Conservation (phyloP, 1,139 yeast genomes). For the Suhomyces anneliseae region DNA sequence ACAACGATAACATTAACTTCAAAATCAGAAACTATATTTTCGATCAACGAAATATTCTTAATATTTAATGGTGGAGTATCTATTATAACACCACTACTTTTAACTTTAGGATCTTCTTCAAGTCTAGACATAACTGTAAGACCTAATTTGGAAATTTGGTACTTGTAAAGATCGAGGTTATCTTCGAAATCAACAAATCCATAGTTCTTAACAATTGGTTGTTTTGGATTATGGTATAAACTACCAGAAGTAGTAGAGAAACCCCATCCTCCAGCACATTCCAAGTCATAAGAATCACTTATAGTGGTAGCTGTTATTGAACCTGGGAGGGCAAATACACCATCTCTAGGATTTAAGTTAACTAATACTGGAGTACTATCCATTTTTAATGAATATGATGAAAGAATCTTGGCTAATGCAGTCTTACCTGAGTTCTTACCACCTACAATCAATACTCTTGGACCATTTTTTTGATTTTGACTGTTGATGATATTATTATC, state of each 20-base stretch:
- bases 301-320: constrained; percentile 82
- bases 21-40: constrained; percentile 62
- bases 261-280: constrained; percentile 74
- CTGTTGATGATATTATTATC: constrained; percentile 26
- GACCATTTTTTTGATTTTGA: constrained; percentile 38
- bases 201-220: constrained; percentile 78
- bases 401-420: constrained; percentile 63
- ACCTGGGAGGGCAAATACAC: constrained; percentile 82
- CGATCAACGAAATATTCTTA: constrained; percentile 54
- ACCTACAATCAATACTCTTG: constrained; percentile 75
- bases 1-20: constrained; percentile 58
- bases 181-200: constrained; percentile 66
- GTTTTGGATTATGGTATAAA: constrained; percentile 76
- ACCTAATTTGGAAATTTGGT: constrained; percentile 58
- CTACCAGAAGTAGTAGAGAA: constrained; percentile 87
- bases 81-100: constrained; percentile 63
- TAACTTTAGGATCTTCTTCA: constrained; percentile 52
- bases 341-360: constrained; percentile 81
- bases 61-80: constrained; percentile 74
- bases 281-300: constrained; percentile 78
- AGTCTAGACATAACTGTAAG: constrained; percentile 58
- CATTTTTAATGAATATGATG: constrained; percentile 75
- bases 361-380: constrained; percentile 65
- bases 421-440: constrained; percentile 77
- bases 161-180: constrained; percentile 62